Conservation (phyloP, 1,284 basidiomycete species). For the Paramarasmius palmivorus region DNA sequence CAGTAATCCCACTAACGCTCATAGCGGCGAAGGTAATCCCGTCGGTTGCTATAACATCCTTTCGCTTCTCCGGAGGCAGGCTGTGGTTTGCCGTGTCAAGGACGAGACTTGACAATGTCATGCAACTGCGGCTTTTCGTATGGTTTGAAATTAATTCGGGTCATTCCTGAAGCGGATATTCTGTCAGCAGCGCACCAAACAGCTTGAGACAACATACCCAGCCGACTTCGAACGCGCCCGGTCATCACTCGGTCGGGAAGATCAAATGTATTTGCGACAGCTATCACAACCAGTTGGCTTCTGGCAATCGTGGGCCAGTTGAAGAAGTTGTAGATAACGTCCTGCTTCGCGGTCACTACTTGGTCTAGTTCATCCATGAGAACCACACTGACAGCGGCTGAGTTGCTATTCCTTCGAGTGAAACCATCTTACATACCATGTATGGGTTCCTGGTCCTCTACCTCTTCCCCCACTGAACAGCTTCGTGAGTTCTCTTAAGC, state of each 20-base stretch:
- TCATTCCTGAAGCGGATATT: constrained; percentile 68
- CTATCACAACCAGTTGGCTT: constrained; percentile 91
- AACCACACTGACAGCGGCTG: constrained; percentile 67
- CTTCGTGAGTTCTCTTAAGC: constrained; percentile 62
- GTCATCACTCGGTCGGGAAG: constrained; percentile 92
- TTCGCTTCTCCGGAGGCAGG: constrained; percentile 35
- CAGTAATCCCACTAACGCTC: constrained; percentile 91
- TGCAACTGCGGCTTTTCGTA: constrained; percentile 84
- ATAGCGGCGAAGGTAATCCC: constrained; percentile 90
- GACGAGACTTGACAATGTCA: constrained; percentile 84
- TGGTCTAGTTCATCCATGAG: constrained; percentile 99
- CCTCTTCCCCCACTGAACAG: constrained; percentile 57
- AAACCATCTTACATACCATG: constrained; percentile 49
- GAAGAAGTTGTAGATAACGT: constrained; percentile 99
- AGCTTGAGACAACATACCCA: constrained; percentile 58
- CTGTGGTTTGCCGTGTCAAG: constrained; percentile 61
- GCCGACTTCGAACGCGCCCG: constrained; percentile 88
- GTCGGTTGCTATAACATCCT: constrained; percentile 69
- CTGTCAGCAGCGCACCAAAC: not conserved
- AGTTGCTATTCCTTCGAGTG: not conserved
- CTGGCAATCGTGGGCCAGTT: constrained; percentile 95
- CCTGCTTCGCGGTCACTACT: constrained; percentile 92
- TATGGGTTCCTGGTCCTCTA: constrained; percentile 67
- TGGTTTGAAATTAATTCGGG: constrained; percentile 92
- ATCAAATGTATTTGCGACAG: constrained; percentile 99